Evolutionary conservation across 495 filamentous ascomycete species (phyloP).

Genomic region (Glonium stellatum): DNA sequence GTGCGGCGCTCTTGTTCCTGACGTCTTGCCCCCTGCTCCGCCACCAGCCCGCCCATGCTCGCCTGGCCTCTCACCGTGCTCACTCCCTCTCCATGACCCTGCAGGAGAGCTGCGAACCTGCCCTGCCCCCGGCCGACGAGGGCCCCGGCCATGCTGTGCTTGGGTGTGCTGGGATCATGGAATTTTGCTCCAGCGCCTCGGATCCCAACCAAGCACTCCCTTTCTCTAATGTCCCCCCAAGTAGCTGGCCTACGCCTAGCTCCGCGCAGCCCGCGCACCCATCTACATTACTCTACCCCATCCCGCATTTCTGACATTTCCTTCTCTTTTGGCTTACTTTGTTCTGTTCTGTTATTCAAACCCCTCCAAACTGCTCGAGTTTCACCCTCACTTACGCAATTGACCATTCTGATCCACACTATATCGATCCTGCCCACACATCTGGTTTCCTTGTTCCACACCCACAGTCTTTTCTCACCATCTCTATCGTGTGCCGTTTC

Average conservation of each 20-base stretch:
- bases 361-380: slow-evolving; percentile 1
- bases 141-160: neutral
- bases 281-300: slow-evolving; percentile 2
- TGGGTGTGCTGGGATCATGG: neutral
- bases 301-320: neutral
- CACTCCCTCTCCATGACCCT: neutral
- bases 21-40: neutral
- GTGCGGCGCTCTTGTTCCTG: neutral
- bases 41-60: neutral
- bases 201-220: neutral
- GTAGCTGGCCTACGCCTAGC: slow-evolving; percentile 1
- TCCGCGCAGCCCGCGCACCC: neutral
- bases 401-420: neutral
- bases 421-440: neutral
- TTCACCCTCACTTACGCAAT: slow-evolving; percentile 5
- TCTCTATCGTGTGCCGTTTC: neutral
- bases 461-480: neutral
- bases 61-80: slow-evolving; percentile 1
- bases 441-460: neutral
- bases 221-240: neutral
- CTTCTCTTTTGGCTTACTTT: neutral
- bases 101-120: neutral
- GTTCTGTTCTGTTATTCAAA: neutral
- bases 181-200: neutral
- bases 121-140: neutral